Evolutionary conservation across 305 asterid species (phyloP).

Genomic region (Striga hermonthica): DNA sequence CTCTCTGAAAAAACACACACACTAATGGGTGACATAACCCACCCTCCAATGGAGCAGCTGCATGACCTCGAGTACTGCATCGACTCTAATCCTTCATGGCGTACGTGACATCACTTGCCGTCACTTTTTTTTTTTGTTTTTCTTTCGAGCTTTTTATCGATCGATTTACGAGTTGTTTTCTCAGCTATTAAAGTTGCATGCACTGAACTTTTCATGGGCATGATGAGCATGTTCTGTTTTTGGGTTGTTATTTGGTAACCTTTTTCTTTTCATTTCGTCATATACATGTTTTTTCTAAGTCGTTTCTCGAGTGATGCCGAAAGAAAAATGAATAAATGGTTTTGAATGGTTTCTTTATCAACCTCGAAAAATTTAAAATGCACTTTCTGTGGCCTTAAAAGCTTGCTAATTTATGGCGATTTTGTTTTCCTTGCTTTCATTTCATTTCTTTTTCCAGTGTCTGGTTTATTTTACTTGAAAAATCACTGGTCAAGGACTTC

Average conservation of each 20-base stretch:
- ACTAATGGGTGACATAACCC: conserved; percentile 29
- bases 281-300: background rate
- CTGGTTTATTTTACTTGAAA: background rate
- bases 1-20: background rate
- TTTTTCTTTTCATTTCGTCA: background rate
- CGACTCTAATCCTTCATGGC: conserved; percentile 98
- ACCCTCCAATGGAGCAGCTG: conserved; percentile 96
- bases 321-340: background rate
- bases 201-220: background rate
- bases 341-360: background rate
- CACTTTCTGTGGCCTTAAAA: background rate
- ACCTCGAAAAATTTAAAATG: background rate
- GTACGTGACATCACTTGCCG: conserved; percentile 41
- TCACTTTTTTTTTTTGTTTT: background rate
- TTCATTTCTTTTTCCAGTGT: background rate
- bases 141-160: no score
- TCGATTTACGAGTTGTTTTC: no score
- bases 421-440: background rate
- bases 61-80: conserved; percentile 97
- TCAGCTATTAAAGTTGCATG: background rate
- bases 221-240: background rate
- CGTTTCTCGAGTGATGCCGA: background rate
- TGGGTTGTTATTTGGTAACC: no score
- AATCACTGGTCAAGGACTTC: no score
- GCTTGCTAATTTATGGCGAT: background rate